Percentiles rank a stretch among this genome's conserved stretches.
phyloP scores from a whole-genome alignment of 305 asterid genomes.

The Salvia sclarea region DNA sequence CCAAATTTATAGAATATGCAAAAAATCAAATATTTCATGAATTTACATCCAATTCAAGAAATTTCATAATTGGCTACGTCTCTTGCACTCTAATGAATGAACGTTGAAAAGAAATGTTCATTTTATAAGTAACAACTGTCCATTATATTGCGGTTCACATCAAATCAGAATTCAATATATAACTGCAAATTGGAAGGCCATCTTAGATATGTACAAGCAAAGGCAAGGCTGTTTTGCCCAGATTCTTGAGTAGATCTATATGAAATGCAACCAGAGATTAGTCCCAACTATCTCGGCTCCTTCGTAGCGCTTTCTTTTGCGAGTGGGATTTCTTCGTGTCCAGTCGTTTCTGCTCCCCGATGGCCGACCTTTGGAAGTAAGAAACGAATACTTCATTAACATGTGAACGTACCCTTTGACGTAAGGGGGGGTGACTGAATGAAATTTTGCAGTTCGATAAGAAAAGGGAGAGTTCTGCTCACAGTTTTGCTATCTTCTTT shows the following conservation, averaged over 20 bases:
- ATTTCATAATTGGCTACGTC: too few species aligned
- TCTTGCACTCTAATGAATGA: too few species aligned
- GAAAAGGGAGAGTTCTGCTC: constrained; percentile 36
- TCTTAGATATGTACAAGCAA: neutral
- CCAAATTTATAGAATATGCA: too few species aligned
- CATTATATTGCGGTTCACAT: neutral
- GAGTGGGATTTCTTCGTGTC: constrained; percentile 76
- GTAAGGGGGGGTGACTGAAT: neutral
- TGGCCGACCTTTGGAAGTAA: constrained; percentile 53
- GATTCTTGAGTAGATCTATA: too few species aligned
- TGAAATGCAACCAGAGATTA: constrained; percentile 34
- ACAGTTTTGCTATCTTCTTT: constrained; percentile 74
- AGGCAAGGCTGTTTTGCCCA: too few species aligned
- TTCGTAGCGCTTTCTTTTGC: constrained; percentile 67
- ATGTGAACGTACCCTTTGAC: neutral
- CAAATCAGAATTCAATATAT: neutral
- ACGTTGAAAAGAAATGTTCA: neutral
- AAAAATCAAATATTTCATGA: too few species aligned
- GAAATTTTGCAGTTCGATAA: neutral
- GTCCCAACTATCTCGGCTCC: constrained; percentile 76
- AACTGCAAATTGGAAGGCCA: constrained; percentile 4
- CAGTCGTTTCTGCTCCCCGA: constrained; percentile 74
- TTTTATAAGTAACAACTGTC: neutral
- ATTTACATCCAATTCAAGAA: too few species aligned
- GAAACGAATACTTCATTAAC: constrained; percentile 16